phyloP scores from a whole-genome alignment of 148 eudicot genomes.

The Persicaria maculosa region DNA sequence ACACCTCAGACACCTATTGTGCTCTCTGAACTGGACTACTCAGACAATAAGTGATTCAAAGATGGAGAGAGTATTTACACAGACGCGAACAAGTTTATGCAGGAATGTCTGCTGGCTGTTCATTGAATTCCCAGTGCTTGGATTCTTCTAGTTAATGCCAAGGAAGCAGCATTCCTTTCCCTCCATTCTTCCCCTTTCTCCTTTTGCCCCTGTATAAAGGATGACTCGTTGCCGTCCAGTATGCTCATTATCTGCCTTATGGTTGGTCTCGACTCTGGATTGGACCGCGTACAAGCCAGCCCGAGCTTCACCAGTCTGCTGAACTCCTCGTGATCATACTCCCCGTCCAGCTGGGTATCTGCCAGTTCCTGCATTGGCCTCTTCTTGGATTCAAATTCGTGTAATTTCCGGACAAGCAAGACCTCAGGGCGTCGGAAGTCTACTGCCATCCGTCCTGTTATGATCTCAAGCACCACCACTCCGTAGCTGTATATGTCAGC shows the following conservation, averaged over 20 bases:
- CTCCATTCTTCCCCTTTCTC: slow-evolving; percentile 67
- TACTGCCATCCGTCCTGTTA: slow-evolving; percentile 77
- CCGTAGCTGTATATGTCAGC: slow-evolving; percentile 96
- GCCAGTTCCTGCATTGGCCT: slow-evolving; percentile 48
- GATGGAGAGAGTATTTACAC: background rate
- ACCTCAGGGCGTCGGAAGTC: slow-evolving; percentile 71
- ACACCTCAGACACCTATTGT: background rate
- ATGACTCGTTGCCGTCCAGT: slow-evolving; percentile 62
- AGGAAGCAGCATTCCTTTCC: slow-evolving; percentile 47
- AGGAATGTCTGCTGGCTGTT: background rate
- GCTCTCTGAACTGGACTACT: no score
- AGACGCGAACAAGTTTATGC: background rate
- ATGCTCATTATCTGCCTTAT: slow-evolving; percentile 70
- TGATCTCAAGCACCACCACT: slow-evolving; percentile 76
- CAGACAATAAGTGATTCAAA: no score
- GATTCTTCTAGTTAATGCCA: slow-evolving; percentile 60
- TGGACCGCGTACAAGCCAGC: slow-evolving; percentile 71
- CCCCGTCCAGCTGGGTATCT: slow-evolving; percentile 52
- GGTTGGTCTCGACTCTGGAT: slow-evolving; percentile 59
- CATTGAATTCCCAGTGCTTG: slow-evolving; percentile 88
- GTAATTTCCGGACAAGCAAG: slow-evolving; percentile 48
- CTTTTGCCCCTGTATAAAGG: slow-evolving; percentile 37
- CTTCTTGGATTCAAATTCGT: slow-evolving; percentile 40
- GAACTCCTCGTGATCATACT: slow-evolving; percentile 44
- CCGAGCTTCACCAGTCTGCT: slow-evolving; percentile 59